These are phyloP conservation scores for Colletotrichum simmondsii DNA, from an alignment of 2,329 filamentous ascomycete genomes.

Conservation along the genomic window DNA sequence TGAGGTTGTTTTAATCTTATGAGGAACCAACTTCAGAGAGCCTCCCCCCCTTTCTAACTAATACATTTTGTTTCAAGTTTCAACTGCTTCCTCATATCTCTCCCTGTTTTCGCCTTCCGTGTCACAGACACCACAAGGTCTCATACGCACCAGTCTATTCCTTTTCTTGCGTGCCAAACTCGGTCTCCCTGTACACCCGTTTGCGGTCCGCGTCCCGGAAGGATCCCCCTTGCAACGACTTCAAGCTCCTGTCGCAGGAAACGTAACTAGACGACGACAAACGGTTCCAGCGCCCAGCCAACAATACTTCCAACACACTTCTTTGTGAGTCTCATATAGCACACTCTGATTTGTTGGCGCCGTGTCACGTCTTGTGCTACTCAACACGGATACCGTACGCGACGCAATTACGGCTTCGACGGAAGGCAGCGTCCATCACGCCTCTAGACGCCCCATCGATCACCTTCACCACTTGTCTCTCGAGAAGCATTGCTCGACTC, in stretches of 20 bases:
- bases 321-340: not conserved
- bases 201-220: not conserved
- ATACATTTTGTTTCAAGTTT: not conserved
- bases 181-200: conserved; percentile 6
- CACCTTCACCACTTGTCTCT: conserved; percentile 1
- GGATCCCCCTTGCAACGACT: not conserved
- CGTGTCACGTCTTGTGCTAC: conserved; percentile 8
- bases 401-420: conserved; percentile 5
- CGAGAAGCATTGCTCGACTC: conserved; percentile 12
- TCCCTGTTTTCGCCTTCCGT: not conserved
- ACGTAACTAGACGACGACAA: not conserved
- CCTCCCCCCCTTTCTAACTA: not conserved
- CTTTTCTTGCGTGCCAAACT: not conserved
- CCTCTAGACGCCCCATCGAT: conserved; percentile 7
- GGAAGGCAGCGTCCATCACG: not conserved
- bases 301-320: not conserved
- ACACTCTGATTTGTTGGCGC: conserved; percentile 9
- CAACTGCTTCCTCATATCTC: not conserved
- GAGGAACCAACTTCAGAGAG: not conserved
- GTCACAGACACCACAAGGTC: not conserved
- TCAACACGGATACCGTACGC: not conserved
- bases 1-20: not conserved
- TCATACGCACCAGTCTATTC: not conserved
- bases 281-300: not conserved
- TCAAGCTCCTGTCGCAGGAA: not conserved